Conservation (phyloP, 257 asterid genomes). For the Scutellaria minor region DNA sequence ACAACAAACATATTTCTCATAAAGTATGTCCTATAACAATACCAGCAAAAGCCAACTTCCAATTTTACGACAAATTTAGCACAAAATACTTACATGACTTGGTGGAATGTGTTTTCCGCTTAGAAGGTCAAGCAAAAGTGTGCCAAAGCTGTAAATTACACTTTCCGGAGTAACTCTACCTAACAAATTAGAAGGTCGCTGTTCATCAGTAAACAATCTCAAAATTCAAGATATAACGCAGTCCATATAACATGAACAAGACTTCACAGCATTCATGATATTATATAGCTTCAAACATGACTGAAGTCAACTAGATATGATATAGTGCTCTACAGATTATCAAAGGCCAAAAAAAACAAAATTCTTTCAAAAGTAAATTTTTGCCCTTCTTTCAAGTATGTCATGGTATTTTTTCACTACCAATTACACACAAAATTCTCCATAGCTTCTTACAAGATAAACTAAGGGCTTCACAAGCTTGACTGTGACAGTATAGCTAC, state of each 20-base stretch:
- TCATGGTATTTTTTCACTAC: background rate
- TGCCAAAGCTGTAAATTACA: conserved; percentile 90
- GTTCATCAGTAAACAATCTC: conserved; percentile 24
- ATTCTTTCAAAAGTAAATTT: background rate
- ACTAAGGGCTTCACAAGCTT: conserved; percentile 3
- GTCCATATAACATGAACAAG: background rate
- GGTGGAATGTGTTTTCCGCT: conserved; percentile 98
- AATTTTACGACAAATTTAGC: conserved; percentile 25
- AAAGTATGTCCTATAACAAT: background rate
- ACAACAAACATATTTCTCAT: conserved; percentile 1
- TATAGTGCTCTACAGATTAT: background rate
- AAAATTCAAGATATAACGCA: background rate
- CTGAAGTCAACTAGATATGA: background rate
- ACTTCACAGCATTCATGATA: background rate
- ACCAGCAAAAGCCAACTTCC: conserved; percentile 11
- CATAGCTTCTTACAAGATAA: background rate
- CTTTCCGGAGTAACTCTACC: conserved; percentile 94
- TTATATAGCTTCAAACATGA: conserved; percentile 12
- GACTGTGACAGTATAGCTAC: background rate
- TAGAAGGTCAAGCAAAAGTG: conserved; percentile 93
- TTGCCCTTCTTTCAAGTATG: background rate
- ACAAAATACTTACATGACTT: conserved; percentile 73
- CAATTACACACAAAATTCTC: background rate
- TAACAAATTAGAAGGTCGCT: conserved; percentile 39
- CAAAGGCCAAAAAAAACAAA: background rate